Percentiles rank a stretch among this genome's conserved stretches.
Conservation (phyloP, 2,329 filamentous ascomycete genomes). For the Fusarium sp. region DNA sequence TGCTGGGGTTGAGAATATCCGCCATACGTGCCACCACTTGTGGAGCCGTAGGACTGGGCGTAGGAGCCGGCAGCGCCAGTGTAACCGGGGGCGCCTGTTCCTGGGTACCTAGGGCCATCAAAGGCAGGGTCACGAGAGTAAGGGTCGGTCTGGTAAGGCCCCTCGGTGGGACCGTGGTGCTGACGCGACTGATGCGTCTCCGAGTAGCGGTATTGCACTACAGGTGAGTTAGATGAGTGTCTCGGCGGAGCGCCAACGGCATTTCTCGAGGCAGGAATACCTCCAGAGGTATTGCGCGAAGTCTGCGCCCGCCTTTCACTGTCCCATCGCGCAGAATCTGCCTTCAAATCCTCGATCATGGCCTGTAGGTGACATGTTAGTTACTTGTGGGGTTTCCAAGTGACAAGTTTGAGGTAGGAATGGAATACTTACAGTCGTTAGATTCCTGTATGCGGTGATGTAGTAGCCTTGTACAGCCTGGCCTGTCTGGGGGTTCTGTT, state of each 20-base stretch:
- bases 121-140: slow-evolving; percentile 57
- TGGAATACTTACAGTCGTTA: slow-evolving; percentile 73
- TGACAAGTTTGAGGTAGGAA: neutral
- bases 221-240: slow-evolving; percentile 67
- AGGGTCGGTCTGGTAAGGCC: slow-evolving; percentile 50
- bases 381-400: neutral
- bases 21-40: slow-evolving; percentile 49
- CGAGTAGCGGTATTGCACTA: slow-evolving; percentile 68
- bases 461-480: slow-evolving; percentile 77
- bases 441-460: slow-evolving; percentile 81
- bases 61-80: slow-evolving; percentile 57
- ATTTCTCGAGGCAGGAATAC: slow-evolving; percentile 66
- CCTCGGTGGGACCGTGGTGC: slow-evolving; percentile 59
- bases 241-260: slow-evolving; percentile 59
- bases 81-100: slow-evolving; percentile 61
- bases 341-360: slow-evolving; percentile 72
- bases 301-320: slow-evolving; percentile 68
- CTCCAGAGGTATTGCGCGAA: slow-evolving; percentile 65
- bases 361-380: slow-evolving; percentile 56
- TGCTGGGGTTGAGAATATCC: slow-evolving; percentile 50
- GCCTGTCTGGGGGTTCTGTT: slow-evolving; percentile 64
- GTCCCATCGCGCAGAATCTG: slow-evolving; percentile 71
- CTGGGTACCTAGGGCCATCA: slow-evolving; percentile 61
- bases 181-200: slow-evolving; percentile 62
- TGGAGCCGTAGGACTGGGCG: slow-evolving; percentile 45